Evolutionary conservation across 2,329 filamentous ascomycete species (phyloP).

Genomic region (Blastomyces gilchristii): DNA sequence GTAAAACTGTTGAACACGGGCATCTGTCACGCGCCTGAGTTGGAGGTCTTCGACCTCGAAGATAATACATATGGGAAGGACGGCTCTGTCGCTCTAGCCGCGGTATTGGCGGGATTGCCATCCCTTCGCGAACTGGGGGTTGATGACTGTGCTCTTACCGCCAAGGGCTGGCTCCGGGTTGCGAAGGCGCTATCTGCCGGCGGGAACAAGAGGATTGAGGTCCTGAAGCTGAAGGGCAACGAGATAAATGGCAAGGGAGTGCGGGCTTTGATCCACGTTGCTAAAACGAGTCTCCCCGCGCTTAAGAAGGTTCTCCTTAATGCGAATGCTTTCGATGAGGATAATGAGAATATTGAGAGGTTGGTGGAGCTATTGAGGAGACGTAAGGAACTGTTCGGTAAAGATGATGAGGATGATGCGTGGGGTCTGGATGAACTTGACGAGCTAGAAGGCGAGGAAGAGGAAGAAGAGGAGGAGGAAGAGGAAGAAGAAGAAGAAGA

Average conservation of each 20-base stretch:
- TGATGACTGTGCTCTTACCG: slow-evolving; percentile 74
- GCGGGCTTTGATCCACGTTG: slow-evolving; percentile 59
- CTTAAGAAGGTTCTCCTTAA: slow-evolving; percentile 86
- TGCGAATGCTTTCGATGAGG: slow-evolving; percentile 87
- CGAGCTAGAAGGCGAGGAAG: slow-evolving; percentile 66
- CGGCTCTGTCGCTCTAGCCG: slow-evolving; percentile 68
- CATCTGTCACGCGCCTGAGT: slow-evolving; percentile 55
- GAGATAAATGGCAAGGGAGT: slow-evolving; percentile 74
- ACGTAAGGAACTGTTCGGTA: slow-evolving; percentile 60
- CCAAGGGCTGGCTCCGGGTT: slow-evolving; percentile 64
- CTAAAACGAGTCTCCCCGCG: slow-evolving; percentile 57
- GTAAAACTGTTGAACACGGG: slow-evolving; percentile 69
- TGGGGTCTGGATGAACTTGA: slow-evolving; percentile 74
- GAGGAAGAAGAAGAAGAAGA: slow-evolving; percentile 58
- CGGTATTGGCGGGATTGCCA: slow-evolving; percentile 63
- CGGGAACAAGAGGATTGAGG: slow-evolving; percentile 68
- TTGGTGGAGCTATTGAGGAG: slow-evolving; percentile 63
- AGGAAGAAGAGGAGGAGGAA: slow-evolving; percentile 59
- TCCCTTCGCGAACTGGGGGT: slow-evolving; percentile 73
- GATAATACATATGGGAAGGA: slow-evolving; percentile 90
- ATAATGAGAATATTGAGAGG: slow-evolving; percentile 60
- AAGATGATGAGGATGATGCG: slow-evolving; percentile 55
- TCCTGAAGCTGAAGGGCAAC: slow-evolving; percentile 81
- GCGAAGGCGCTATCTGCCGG: slow-evolving; percentile 63
- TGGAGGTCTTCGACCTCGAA: slow-evolving; percentile 79